phyloP scores from a whole-genome alignment of 73 alveolate genomes.

The Diophrys sp. region DNA sequence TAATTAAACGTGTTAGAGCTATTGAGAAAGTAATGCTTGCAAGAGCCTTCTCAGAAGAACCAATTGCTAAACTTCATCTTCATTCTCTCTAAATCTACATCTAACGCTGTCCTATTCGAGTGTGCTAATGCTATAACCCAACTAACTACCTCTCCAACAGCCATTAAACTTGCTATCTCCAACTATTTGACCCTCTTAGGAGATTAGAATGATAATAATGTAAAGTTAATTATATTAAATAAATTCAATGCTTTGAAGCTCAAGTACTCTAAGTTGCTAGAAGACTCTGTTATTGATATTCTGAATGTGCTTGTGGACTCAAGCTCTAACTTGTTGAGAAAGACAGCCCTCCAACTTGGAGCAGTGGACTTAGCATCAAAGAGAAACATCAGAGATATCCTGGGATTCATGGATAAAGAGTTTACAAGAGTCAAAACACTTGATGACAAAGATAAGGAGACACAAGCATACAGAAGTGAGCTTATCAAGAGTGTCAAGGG shows the following conservation, averaged over 20 bases:
- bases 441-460: slow-evolving; percentile 51
- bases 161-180: slow-evolving; percentile 73
- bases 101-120: slow-evolving; percentile 80
- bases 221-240: slow-evolving; percentile 73
- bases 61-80: slow-evolving; percentile 70
- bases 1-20: slow-evolving; percentile 72
- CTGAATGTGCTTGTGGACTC: slow-evolving; percentile 60
- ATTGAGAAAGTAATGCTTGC: slow-evolving; percentile 74
- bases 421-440: slow-evolving; percentile 36
- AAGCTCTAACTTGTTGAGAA: slow-evolving; percentile 64
- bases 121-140: slow-evolving; percentile 78
- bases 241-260: slow-evolving; percentile 67
- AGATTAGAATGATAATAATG: slow-evolving; percentile 79
- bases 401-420: slow-evolving; percentile 59
- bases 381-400: slow-evolving; percentile 77
- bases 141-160: slow-evolving; percentile 73
- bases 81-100: slow-evolving; percentile 64
- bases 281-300: slow-evolving; percentile 68
- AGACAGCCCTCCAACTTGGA: slow-evolving; percentile 70
- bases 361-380: slow-evolving; percentile 74
- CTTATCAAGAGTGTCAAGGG: slow-evolving; percentile 44
- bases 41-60: slow-evolving; percentile 75
- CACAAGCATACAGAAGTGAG: slow-evolving; percentile 38
- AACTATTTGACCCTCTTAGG: slow-evolving; percentile 63
- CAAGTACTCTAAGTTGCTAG: slow-evolving; percentile 59